Base-by-base conservation (phyloP, 257 asterid genomes). In the Oldenlandia corymbosa region DNA sequence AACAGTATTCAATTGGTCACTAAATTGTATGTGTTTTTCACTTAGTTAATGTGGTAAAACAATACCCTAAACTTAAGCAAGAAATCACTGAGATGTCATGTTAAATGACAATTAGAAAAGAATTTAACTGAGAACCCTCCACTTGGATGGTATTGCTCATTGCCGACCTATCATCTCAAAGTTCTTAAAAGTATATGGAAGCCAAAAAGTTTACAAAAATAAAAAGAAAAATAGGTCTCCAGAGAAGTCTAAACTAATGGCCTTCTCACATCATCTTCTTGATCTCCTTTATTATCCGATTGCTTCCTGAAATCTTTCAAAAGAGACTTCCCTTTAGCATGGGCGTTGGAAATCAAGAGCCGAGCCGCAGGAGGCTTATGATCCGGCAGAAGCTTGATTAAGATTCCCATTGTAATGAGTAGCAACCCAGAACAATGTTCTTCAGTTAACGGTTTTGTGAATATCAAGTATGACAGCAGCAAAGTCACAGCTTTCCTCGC, bases 401-500 rank as follows among this genome's bases (percentile, higher is more conserved):
- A 31, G 37, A 89, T 89, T 39, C 94, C 95, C 91, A 83, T 84
- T 37, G 85, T 65, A 54, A 89, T 83, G 45, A 89, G 81, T 41
- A 89, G 66, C 68, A 89, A 67, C 0, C 97, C 94, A 0, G 91
- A 79, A 48, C 88, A 84, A 51, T 89, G 97, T 62, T 89, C 91
- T 66, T 81, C 88, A 0, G 95, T 89, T 7, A 89, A 86, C 2
- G 95, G 95, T 75, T 89, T 89, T 10, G 97, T 86, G 56, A 89
- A 89, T 53, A 86, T 79, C 21, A 89, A 27, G 76, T 82, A 89
- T 16, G 95, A 89, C 64, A 86, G 70, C 73, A 89, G 58, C 79
- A 89, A 68, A n/a, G 95, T 89, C n/a, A 86, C 97, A 0, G 91
- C 97, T 78, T 89, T 89, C 73, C 95, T 79, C 28, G 97, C 97